phyloP scores from a whole-genome alignment of 306 rosid genomes.

The Rosa multiflora region DNA sequence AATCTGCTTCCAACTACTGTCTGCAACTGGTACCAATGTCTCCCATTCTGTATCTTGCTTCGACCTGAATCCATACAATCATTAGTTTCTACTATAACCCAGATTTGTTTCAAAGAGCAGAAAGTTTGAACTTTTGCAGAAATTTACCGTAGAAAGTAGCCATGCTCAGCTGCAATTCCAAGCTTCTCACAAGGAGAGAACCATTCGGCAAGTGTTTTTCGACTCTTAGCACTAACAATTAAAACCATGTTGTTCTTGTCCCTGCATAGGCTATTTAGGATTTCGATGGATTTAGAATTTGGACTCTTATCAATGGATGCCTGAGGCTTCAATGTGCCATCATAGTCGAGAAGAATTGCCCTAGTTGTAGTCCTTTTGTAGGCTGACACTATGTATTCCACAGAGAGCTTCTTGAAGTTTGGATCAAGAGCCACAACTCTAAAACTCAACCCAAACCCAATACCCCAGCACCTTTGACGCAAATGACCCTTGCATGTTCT shows the following conservation, averaged over 20 bases:
- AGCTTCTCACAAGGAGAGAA: constrained; percentile 76
- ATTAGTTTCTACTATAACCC: neutral
- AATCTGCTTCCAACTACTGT: constrained; percentile 69
- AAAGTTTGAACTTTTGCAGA: neutral
- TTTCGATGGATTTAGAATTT: constrained; percentile 47
- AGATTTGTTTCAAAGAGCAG: neutral
- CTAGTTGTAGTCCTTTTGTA: constrained; percentile 62
- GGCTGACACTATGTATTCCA: constrained; percentile 78
- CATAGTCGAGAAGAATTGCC: constrained; percentile 81
- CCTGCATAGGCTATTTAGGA: constrained; percentile 58
- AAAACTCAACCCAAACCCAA: constrained; percentile 84
- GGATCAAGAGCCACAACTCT: constrained; percentile 86
- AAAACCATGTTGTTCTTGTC: constrained; percentile 71
- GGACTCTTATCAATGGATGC: constrained; percentile 70
- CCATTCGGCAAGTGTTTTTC: constrained; percentile 62
- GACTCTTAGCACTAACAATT: constrained; percentile 71
- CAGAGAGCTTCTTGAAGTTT: constrained; percentile 69
- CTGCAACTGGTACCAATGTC: constrained; percentile 45
- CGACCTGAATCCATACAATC: constrained; percentile 38
- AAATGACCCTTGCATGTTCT: constrained; percentile 75
- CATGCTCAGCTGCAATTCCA: constrained; percentile 88
- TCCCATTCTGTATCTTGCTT: constrained; percentile 64
- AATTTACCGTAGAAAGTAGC: constrained; percentile 67
- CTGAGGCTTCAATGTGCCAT: constrained; percentile 81
- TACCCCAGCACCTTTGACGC: constrained; percentile 78